Percentiles rank a stretch among this genome's conserved stretches.
These are phyloP conservation scores for Citrus hindsii DNA, from an alignment of 345 rosid genomes.

Conservation along the genomic window DNA sequence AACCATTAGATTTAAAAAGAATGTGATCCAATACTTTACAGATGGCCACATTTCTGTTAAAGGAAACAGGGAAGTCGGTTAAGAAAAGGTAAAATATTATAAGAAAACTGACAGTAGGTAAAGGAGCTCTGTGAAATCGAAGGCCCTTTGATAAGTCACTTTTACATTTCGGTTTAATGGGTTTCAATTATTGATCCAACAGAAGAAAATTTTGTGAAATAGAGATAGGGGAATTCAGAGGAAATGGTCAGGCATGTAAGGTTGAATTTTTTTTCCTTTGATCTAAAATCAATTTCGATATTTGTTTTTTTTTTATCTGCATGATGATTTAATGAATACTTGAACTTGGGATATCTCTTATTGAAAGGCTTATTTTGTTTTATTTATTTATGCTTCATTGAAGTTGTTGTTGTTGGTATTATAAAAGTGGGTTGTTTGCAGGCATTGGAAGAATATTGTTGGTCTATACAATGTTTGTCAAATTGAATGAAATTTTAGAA, in stretches of 20 bases:
- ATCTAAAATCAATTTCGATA: slow-evolving; percentile 9
- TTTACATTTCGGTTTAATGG: slow-evolving; percentile 12
- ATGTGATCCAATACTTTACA: no score
- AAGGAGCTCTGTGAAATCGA: no score
- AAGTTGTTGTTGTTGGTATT: not conserved
- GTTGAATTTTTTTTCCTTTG: slow-evolving; percentile 1
- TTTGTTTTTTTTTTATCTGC: not conserved
- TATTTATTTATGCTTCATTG: not conserved
- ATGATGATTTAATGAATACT: not conserved
- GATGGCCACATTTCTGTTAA: accelerated
- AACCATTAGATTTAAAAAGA: no score
- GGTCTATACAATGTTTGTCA: not conserved
- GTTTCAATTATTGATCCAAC: slow-evolving; percentile 16
- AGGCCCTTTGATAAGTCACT: not conserved
- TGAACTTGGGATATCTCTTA: not conserved
- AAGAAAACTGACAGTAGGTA: no score
- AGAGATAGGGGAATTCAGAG: not conserved
- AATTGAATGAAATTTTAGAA: not conserved
- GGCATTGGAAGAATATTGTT: not conserved
- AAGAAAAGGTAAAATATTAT: no score
- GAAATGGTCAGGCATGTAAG: slow-evolving; percentile 25
- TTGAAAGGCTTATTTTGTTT: not conserved
- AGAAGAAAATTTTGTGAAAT: not conserved
- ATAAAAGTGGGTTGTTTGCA: not conserved
- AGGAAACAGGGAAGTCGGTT: no score